Percentiles rank a stretch among this genome's conserved stretches.
These are phyloP conservation scores for Vaccinium myrtillus DNA, from an alignment of 148 eudicot species.

Conservation along the genomic window DNA sequence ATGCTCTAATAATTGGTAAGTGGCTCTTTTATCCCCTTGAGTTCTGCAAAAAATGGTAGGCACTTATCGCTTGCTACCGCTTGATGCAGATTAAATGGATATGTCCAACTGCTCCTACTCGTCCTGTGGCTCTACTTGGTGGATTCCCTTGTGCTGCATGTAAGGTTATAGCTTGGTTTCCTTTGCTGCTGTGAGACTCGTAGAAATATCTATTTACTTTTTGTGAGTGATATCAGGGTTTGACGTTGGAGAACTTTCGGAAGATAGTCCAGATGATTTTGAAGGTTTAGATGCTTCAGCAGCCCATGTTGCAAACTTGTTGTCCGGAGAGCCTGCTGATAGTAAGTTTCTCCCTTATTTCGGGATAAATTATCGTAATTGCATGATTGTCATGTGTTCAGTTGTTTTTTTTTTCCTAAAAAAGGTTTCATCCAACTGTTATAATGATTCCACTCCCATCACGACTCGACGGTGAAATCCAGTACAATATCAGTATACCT, in stretches of 20 bases:
- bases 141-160: constrained; percentile 96
- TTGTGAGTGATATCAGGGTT: constrained; percentile 57
- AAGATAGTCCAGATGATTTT: constrained; percentile 77
- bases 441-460: background rate
- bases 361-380: background rate
- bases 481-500: background rate
- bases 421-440: background rate
- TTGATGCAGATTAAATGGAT: constrained; percentile 87
- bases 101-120: constrained; percentile 98
- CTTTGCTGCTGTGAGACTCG: background rate
- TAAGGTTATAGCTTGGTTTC: constrained; percentile 30
- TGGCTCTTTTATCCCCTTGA: background rate
- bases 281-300: constrained; percentile 95
- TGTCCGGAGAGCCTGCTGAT: constrained; percentile 92
- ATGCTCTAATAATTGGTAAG: constrained; percentile 2
- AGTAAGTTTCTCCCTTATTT: constrained; percentile 38
- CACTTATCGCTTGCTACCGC: background rate
- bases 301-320: constrained; percentile 80
- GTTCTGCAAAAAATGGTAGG: background rate
- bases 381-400: background rate
- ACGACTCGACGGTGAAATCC: background rate
- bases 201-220: background rate
- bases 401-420: constrained; percentile 4
- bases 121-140: constrained; percentile 84
- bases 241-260: constrained; percentile 83